Evolutionary conservation across 257 asterid species (phyloP), one percentile per base, ranked within the genome.

Genomic region (Plectranthus barbatus): DNA sequence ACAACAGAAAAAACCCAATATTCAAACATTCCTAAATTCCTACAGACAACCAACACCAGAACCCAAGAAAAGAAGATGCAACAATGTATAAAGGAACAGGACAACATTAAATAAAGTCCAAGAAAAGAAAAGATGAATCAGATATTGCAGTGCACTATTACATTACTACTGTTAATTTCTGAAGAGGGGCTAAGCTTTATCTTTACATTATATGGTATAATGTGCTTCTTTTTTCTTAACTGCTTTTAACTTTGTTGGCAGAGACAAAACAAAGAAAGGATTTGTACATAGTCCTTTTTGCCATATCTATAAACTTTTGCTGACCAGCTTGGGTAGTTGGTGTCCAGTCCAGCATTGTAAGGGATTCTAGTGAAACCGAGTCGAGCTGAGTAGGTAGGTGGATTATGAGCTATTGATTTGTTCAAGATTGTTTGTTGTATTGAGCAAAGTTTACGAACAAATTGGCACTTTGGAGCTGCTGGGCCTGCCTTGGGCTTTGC

Each of bases 401-500:
- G n/a, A n/a, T n/a, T n/a, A n/a, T n/a, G n/a, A n/a, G n/a, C n/a
- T n/a, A n/a, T n/a, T n/a, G n/a, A n/a, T n/a, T n/a, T n/a, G n/a
- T 23, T 10, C 5, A 14, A n/a, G 24, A 23, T 18, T 18, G 20
- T 12, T 14, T 26, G 31, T 45, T 46, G 13, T 11, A 11, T 4
- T 20, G 9, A 23, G n/a, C n/a, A n/a, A n/a, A n/a, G n/a, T n/a
- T n/a, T n/a, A n/a, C n/a, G n/a, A n/a, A n/a, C n/a, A n/a, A n/a
- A n/a, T n/a, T n/a, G n/a, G n/a, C n/a, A n/a, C n/a, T n/a, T n/a
- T n/a, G n/a, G n/a, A 68, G 54, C 58, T 51, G 75, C 62, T 64
- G 80, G 87, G 68, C 76, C 79, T 56, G 74, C 74, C 77, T 74
- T 62, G 82, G 75, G 78, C 74, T 68, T 66, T 61, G 80, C 77